A percentile compares a stretch with the other conserved stretches of the same genome.
Conservation (phyloP, 441 rosid species). For the Metrosideros polymorpha region DNA sequence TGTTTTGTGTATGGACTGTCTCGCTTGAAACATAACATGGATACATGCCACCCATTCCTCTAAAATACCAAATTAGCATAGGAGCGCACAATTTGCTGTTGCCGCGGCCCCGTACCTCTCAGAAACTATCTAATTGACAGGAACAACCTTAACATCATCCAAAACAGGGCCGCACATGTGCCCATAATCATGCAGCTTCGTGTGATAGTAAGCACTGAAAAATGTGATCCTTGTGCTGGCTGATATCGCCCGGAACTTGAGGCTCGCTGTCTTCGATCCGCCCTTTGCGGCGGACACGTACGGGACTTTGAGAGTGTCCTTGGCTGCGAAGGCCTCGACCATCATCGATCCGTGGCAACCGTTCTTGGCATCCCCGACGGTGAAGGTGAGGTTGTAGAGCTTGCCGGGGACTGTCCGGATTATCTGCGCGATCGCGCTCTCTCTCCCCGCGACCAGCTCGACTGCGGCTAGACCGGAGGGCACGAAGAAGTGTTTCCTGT, state of each 20-base stretch:
- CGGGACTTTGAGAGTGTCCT: constrained; percentile 16
- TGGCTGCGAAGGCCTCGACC: constrained; percentile 46
- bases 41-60: neutral
- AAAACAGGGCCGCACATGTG: constrained; percentile 61
- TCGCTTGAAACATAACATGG: neutral
- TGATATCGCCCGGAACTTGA: constrained; percentile 26
- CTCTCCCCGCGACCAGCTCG: constrained; percentile 50
- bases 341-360: constrained; percentile 55
- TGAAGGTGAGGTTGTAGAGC: constrained; percentile 31
- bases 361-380: constrained; percentile 45
- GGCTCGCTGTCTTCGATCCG: constrained; percentile 19
- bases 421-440: constrained; percentile 53
- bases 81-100: neutral
- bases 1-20: neutral
- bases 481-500: constrained; percentile 36
- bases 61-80: neutral
- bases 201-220: constrained; percentile 47
- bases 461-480: constrained; percentile 35
- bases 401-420: constrained; percentile 27
- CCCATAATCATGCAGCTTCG: constrained; percentile 45
- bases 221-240: constrained; percentile 41
- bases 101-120: neutral
- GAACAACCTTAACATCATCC: constrained; percentile 33
- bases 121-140: neutral
- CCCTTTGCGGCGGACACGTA: constrained; percentile 32